Evolutionary conservation across 148 eudicot genomes (phyloP).

Genomic region (Arbutus unedo): DNA sequence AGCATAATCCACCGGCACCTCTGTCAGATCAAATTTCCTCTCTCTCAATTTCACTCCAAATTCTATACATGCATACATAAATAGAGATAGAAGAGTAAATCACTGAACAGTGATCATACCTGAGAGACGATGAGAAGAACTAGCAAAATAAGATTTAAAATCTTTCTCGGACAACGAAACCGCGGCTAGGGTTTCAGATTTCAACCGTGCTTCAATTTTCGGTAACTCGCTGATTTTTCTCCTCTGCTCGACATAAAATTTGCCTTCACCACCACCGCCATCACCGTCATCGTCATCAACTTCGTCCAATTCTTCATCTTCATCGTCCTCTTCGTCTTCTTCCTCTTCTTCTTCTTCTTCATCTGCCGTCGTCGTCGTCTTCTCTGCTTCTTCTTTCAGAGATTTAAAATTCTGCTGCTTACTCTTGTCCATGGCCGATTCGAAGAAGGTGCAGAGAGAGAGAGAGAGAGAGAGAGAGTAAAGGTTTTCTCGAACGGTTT

Average conservation of each 20-base stretch:
- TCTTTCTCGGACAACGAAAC: slow-evolving; percentile 5
- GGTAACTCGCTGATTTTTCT: slow-evolving; percentile 8
- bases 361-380: background rate
- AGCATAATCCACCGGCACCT: slow-evolving; percentile 26
- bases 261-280: slow-evolving; percentile 13
- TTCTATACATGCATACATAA: background rate
- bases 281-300: slow-evolving; percentile 6
- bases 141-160: background rate
- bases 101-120: slow-evolving; percentile 11
- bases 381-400: slow-evolving; percentile 5
- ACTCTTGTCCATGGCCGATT: slow-evolving; percentile 21
- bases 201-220: background rate
- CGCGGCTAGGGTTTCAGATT: slow-evolving; percentile 21
- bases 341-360: background rate
- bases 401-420: background rate
- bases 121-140: slow-evolving; percentile 16
- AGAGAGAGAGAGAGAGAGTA: slow-evolving; percentile 5
- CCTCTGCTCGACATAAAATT: slow-evolving; percentile 12
- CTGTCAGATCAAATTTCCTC: slow-evolving; percentile 13
- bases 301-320: slow-evolving; percentile 6
- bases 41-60: background rate
- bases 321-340: background rate
- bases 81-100: background rate
- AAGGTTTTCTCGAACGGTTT: slow-evolving; percentile 15
- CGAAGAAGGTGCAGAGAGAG: background rate